Evolutionary conservation across 257 asterid genomes (phyloP).

Genomic region (Leonotis leonurus): DNA sequence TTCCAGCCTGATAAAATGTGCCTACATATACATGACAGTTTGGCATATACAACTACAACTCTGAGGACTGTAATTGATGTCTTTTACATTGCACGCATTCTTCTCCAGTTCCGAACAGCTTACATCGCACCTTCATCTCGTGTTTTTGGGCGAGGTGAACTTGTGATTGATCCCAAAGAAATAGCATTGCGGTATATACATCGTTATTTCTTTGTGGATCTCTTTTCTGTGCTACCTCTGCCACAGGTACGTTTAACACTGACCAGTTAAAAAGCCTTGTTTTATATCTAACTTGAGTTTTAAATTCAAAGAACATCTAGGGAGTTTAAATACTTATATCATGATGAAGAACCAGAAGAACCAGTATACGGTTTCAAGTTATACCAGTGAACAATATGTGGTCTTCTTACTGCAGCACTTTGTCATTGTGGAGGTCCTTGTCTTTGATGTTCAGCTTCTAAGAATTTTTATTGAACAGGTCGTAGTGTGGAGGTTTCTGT

Average conservation of each 20-base stretch:
- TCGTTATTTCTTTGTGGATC: conserved; percentile 82
- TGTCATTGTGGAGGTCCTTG: conserved; percentile 2
- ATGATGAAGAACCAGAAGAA: neutral
- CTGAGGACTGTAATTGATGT: conserved; percentile 62
- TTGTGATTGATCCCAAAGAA: conserved; percentile 82
- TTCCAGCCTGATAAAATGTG: conserved; percentile 61
- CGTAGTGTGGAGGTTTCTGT: conserved; percentile 78
- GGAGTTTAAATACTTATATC: neutral
- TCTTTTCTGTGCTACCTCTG: conserved; percentile 77
- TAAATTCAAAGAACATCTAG: neutral
- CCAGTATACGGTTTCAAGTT: neutral
- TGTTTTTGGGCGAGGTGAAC: conserved; percentile 97
- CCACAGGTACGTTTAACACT: conserved; percentile 69
- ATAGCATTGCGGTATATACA: conserved; percentile 68
- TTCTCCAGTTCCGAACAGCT: conserved; percentile 90
- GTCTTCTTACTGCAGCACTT: neutral
- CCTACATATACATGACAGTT: conserved; percentile 61
- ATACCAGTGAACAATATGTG: neutral
- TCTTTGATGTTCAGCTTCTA: neutral
- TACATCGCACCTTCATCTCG: conserved; percentile 98
- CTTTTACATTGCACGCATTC: conserved; percentile 64
- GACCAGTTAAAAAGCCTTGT: neutral
- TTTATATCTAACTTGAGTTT: neutral
- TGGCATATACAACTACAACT: conserved; percentile 66
- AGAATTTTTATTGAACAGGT: conserved; percentile 40